phyloP scores from a whole-genome alignment of 306 rosid genomes.

The Begonia loranthoides region DNA sequence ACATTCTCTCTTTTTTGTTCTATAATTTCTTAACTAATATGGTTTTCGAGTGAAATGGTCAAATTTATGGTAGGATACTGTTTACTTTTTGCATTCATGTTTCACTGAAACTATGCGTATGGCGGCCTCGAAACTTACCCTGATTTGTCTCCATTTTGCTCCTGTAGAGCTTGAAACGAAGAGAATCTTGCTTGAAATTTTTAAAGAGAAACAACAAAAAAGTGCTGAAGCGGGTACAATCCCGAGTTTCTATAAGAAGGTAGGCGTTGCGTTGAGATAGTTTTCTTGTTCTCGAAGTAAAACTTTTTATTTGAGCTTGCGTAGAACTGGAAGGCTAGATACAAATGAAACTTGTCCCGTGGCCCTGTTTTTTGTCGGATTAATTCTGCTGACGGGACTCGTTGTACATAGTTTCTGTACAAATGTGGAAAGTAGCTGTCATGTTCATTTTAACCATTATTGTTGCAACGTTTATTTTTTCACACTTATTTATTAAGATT shows the following conservation, averaged over 20 bases:
- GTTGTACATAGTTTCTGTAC: background rate
- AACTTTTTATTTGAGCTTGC: background rate
- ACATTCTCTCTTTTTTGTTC: too few species aligned
- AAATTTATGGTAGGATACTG: too few species aligned
- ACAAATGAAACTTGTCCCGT: background rate
- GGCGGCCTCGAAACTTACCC: too few species aligned
- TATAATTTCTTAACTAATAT: too few species aligned
- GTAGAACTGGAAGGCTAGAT: constrained; percentile 2
- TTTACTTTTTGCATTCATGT: too few species aligned
- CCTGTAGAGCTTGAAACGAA: constrained; percentile 91
- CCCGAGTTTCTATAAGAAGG: constrained; percentile 98
- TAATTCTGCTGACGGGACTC: background rate
- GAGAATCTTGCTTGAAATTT: constrained; percentile 92
- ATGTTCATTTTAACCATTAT: background rate
- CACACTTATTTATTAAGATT: background rate
- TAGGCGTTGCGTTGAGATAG: constrained; percentile 20
- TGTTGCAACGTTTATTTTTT: background rate
- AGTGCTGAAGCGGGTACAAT: constrained; percentile 83
- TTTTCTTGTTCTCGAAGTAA: constrained; percentile 9
- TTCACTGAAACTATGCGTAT: too few species aligned
- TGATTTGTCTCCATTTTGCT: background rate
- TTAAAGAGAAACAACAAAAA: constrained; percentile 92
- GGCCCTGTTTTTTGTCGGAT: background rate
- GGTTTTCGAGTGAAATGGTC: too few species aligned
- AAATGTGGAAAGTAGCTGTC: background rate